Evolutionary conservation across 2,329 filamentous ascomycete species (phyloP).

Genomic region (Endothia cerciana): DNA sequence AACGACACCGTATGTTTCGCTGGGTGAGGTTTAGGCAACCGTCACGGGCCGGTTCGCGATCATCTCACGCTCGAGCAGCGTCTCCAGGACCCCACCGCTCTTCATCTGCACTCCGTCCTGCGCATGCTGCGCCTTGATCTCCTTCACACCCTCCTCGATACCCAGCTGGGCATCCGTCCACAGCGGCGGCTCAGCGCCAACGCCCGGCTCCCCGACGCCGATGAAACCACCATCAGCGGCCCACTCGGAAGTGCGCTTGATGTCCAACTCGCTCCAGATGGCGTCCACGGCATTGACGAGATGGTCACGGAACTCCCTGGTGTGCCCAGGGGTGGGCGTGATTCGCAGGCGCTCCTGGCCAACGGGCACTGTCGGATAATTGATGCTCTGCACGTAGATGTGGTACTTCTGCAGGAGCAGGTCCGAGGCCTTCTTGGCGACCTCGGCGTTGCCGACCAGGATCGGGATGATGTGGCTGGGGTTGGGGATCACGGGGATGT

Average conservation of each 20-base stretch:
- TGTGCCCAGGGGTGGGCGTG: conserved; percentile 93
- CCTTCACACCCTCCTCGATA: conserved; percentile 66
- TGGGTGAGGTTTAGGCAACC: conserved; percentile 29
- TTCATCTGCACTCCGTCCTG: conserved; percentile 40
- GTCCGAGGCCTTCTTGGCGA: conserved; percentile 90
- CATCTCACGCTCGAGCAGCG: conserved; percentile 60
- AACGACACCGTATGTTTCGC: not conserved
- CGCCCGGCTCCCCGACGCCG: conserved; percentile 78
- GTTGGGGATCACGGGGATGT: conserved; percentile 97
- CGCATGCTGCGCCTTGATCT: conserved; percentile 53
- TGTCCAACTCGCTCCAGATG: conserved; percentile 85
- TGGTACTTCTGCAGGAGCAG: conserved; percentile 86
- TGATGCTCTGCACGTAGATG: conserved; percentile 98
- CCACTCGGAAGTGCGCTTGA: conserved; percentile 95
- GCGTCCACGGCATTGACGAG: conserved; percentile 82
- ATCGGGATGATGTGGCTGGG: conserved; percentile 95
- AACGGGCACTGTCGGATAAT: conserved; percentile 96
- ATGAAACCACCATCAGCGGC: conserved; percentile 89
- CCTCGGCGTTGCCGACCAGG: conserved; percentile 89
- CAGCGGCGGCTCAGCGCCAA: conserved; percentile 68
- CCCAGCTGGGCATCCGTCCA: conserved; percentile 92
- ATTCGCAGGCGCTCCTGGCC: conserved; percentile 97
- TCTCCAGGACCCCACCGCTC: conserved; percentile 55
- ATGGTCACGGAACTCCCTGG: conserved; percentile 80
- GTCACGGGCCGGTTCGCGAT: conserved; percentile 38